Evolutionary conservation across 345 rosid genomes (phyloP).

Genomic region (Citrus mangshanensis): DNA sequence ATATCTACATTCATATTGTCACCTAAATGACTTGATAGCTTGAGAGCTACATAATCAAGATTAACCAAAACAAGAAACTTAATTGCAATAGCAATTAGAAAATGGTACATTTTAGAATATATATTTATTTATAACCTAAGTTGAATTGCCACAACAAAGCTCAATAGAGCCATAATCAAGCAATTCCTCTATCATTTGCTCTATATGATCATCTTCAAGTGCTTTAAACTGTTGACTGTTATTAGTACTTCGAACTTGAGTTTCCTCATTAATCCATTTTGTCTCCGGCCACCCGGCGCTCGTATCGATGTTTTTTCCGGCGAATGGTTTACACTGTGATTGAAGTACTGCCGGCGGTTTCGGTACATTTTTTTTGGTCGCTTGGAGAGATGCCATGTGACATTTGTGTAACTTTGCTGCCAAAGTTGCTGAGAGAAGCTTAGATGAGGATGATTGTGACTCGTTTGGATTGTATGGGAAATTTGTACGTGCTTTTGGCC

Average conservation of each 20-base stretch:
- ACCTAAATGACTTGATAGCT: not conserved
- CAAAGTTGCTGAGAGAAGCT: slow-evolving; percentile 62
- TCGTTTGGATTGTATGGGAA: slow-evolving; percentile 57
- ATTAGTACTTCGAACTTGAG: not conserved
- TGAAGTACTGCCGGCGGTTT: slow-evolving; percentile 15
- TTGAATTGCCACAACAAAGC: slow-evolving; percentile 34
- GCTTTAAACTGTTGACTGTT: slow-evolving; percentile 27
- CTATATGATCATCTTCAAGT: slow-evolving; percentile 64
- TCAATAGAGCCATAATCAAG: slow-evolving; percentile 60
- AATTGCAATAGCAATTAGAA: slow-evolving; percentile 1
- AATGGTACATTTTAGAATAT: not conserved
- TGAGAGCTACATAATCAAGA: not conserved
- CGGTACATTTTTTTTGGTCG: slow-evolving; percentile 27
- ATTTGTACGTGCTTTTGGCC: slow-evolving; percentile 61
- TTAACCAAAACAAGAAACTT: not conserved
- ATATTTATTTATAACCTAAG: not conserved
- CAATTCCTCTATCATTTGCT: slow-evolving; percentile 76
- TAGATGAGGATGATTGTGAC: slow-evolving; percentile 46
- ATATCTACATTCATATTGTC: not conserved
- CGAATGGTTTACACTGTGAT: slow-evolving; percentile 14
- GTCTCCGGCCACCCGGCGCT: slow-evolving; percentile 25
- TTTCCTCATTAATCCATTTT: slow-evolving; percentile 29
- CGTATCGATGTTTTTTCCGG: slow-evolving; percentile 13
- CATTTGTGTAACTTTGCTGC: slow-evolving; percentile 68
- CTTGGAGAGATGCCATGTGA: slow-evolving; percentile 54